Percentiles rank a stretch among this genome's conserved stretches.
phyloP scores from a whole-genome alignment of 2,329 filamentous ascomycete genomes.

The Exserohilum rostratum region DNA sequence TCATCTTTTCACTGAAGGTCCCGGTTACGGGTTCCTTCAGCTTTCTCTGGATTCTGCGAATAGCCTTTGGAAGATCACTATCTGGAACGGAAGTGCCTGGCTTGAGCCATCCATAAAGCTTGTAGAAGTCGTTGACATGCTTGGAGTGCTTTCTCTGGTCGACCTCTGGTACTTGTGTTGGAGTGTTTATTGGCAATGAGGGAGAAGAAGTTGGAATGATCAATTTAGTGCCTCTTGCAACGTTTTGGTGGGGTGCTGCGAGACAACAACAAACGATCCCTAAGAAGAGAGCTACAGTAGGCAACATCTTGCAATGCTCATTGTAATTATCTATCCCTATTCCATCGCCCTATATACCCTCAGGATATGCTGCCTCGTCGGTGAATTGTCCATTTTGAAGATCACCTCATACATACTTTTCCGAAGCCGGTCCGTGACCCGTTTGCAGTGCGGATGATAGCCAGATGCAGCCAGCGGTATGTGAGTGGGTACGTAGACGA shows the following conservation, averaged over 20 bases:
- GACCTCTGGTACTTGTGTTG: constrained; percentile 8
- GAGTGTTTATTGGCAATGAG: background rate
- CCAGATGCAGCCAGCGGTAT: too few relatives aligned
- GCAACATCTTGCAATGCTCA: constrained; percentile 18
- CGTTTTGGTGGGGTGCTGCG: constrained; percentile 5
- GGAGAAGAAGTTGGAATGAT: constrained; percentile 31
- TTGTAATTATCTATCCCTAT: background rate
- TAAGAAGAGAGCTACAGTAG: constrained; percentile 5
- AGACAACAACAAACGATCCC: constrained; percentile 11
- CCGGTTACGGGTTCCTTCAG: constrained; percentile 35
- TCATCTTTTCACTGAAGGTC: constrained; percentile 33
- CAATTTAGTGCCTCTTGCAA: constrained; percentile 14
- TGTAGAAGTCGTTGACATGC: constrained; percentile 40
- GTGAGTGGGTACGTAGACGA: background rate
- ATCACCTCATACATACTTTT: background rate
- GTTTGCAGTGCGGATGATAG: background rate
- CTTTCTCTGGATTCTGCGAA: constrained; percentile 36
- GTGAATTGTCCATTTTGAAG: background rate
- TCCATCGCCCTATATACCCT: background rate
- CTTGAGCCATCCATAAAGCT: constrained; percentile 36
- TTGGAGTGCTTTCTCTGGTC: constrained; percentile 29
- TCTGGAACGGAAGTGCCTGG: constrained; percentile 30
- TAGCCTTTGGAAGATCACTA: constrained; percentile 29
- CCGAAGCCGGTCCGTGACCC: background rate
- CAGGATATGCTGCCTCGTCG: background rate